Percentiles rank a stretch among this genome's conserved stretches.
Conservation (phyloP, 768 basidiomycete species). For the Agrocybe pediades region DNA sequence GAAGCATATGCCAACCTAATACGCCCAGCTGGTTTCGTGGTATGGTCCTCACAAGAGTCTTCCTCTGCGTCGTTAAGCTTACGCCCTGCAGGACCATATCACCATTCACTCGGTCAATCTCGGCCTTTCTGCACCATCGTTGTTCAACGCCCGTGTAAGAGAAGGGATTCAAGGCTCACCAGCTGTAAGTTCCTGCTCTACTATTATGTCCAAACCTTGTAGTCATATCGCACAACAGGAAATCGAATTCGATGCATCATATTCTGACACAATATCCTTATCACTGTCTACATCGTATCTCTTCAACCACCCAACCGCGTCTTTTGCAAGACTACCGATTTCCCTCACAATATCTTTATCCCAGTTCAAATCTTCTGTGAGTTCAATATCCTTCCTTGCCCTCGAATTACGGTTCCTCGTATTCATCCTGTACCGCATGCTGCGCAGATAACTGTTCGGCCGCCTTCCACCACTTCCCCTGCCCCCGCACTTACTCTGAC, state of each 20-base stretch:
- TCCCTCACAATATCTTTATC: constrained; percentile 80
- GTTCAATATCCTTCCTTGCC: constrained; percentile 20
- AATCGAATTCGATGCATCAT: constrained; percentile 82
- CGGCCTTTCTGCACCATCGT: constrained; percentile 75
- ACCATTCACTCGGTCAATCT: constrained; percentile 84
- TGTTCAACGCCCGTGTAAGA: constrained; percentile 67
- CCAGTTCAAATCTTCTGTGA: constrained; percentile 68
- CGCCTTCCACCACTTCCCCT: constrained; percentile 54
- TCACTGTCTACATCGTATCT: constrained; percentile 82
- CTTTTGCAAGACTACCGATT: constrained; percentile 81
- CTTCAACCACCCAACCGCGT: constrained; percentile 83
- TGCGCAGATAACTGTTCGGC: constrained; percentile 61
- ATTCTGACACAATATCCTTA: constrained; percentile 81
- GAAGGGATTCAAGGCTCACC: constrained; percentile 17
- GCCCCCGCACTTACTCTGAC: constrained; percentile 68
- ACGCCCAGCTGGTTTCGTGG: constrained; percentile 70
- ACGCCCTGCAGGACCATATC: constrained; percentile 69
- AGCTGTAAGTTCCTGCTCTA: constrained; percentile 16
- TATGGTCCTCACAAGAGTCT: constrained; percentile 31
- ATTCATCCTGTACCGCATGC: neutral
- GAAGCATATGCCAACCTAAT: constrained; percentile 82
- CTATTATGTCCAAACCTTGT: constrained; percentile 1
- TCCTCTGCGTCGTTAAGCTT: constrained; percentile 6
- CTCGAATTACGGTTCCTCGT: neutral
- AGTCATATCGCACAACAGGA: constrained; percentile 44